phyloP scores from a whole-genome alignment of 2,329 filamentous ascomycete species.

The Xylaria sp. region DNA sequence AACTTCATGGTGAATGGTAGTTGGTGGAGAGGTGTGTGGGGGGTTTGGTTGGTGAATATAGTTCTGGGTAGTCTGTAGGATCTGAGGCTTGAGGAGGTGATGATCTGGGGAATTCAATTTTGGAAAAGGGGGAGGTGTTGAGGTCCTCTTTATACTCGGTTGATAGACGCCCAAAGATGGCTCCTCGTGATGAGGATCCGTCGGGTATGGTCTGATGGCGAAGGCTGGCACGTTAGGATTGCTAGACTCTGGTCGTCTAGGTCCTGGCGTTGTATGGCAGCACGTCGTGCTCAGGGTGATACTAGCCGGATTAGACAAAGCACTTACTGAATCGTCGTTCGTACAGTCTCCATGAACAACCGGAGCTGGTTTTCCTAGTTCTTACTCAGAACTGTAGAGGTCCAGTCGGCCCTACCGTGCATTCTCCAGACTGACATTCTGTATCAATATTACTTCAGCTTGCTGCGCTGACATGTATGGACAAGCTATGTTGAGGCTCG shows the following conservation, averaged over 20 bases:
- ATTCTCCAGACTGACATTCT: not conserved
- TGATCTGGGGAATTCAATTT: not conserved
- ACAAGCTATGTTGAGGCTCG: not conserved
- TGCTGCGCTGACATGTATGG: not conserved
- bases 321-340: not conserved
- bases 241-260: not conserved
- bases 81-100: not conserved
- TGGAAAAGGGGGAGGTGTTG: not conserved
- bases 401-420: not conserved
- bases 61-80: not conserved
- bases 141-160: not conserved
- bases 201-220: not conserved
- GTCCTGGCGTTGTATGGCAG: not conserved
- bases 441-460: slow-evolving; percentile 2
- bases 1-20: not conserved
- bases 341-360: not conserved
- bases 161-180: not conserved
- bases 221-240: not conserved
- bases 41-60: not conserved
- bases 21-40: not conserved
- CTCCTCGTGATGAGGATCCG: not conserved
- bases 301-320: not conserved
- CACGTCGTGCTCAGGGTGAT: not conserved
- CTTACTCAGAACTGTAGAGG: not conserved
- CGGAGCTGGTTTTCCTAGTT: not conserved